phyloP scores from a whole-genome alignment of 176 grass and related monocot genomes.

The Thinopyrum elongatum region DNA sequence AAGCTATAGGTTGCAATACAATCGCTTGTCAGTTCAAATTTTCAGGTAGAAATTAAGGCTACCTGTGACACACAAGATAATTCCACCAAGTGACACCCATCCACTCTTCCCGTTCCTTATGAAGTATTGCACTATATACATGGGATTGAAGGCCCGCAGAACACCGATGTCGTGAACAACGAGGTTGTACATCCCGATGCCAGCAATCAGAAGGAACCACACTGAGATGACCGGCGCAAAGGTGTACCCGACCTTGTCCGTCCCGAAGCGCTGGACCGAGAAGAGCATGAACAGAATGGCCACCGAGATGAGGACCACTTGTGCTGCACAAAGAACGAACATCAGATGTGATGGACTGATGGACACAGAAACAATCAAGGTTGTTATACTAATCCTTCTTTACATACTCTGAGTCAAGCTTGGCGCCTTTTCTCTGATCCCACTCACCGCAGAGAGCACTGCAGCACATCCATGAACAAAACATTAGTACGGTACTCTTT shows the following conservation, averaged over 20 bases:
- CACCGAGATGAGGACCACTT: constrained; percentile 53
- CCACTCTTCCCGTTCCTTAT: constrained; percentile 46
- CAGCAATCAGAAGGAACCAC: constrained; percentile 62
- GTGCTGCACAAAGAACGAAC: constrained; percentile 32
- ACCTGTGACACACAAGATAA: constrained; percentile 76
- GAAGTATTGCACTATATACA: constrained; percentile 65
- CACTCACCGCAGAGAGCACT: constrained; percentile 60
- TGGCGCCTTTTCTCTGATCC: constrained; percentile 63
- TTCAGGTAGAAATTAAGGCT: background rate
- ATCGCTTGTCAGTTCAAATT: background rate
- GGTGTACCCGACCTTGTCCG: constrained; percentile 77
- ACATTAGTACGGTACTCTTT: background rate
- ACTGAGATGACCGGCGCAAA: constrained; percentile 66
- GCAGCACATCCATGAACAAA: background rate
- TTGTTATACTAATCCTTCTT: background rate
- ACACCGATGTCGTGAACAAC: constrained; percentile 46
- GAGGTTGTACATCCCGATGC: constrained; percentile 55
- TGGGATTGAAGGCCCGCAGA: constrained; percentile 59
- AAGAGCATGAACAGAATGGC: constrained; percentile 47
- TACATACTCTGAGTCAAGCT: constrained; percentile 54
- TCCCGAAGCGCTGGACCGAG: constrained; percentile 41
- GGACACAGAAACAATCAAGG: background rate
- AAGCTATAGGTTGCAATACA: too few species aligned
- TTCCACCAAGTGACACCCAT: constrained; percentile 70
- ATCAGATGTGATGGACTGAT: background rate